Conservation (phyloP, 352 stramenopile genomes). For the Phytopythium litorale region DNA sequence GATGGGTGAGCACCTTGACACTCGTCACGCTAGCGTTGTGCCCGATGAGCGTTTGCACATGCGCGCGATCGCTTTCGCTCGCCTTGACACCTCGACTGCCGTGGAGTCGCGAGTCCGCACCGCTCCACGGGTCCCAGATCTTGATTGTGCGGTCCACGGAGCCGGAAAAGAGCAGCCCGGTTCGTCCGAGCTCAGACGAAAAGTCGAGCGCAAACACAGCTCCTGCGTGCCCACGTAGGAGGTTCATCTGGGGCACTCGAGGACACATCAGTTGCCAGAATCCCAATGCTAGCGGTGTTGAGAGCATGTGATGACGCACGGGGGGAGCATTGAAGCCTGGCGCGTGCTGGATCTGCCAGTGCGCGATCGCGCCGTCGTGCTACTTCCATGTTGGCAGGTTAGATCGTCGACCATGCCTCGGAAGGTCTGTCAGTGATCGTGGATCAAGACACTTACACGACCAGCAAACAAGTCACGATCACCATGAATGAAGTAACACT, state of each 20-base stretch:
- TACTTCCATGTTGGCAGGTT: slow-evolving; percentile 9
- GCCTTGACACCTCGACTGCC: slow-evolving; percentile 13
- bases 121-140: slow-evolving; percentile 66
- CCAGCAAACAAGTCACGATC: slow-evolving; percentile 56
- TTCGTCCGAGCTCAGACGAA: slow-evolving; percentile 27
- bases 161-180: slow-evolving; percentile 59
- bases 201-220: slow-evolving; percentile 53
- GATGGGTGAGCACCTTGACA: slow-evolving; percentile 39
- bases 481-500: slow-evolving; percentile 36
- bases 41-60: slow-evolving; percentile 60
- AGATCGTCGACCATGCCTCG: not conserved
- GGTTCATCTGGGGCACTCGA: slow-evolving; percentile 24
- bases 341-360: slow-evolving; percentile 48
- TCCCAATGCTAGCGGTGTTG: not conserved
- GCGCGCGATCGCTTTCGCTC: slow-evolving; percentile 16
- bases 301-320: slow-evolving; percentile 18
- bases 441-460: slow-evolving; percentile 22
- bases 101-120: slow-evolving; percentile 34
- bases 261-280: not conserved
- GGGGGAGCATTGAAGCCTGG: slow-evolving; percentile 39
- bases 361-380: slow-evolving; percentile 58
- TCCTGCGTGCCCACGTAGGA: slow-evolving; percentile 46
- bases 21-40: slow-evolving; percentile 54
- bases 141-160: slow-evolving; percentile 67
- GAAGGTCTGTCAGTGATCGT: not conserved